Percentiles rank a stretch among this genome's conserved stretches.
phyloP scores from a whole-genome alignment of 1,284 basidiomycete species.

The Leccinum griseonigrum region DNA sequence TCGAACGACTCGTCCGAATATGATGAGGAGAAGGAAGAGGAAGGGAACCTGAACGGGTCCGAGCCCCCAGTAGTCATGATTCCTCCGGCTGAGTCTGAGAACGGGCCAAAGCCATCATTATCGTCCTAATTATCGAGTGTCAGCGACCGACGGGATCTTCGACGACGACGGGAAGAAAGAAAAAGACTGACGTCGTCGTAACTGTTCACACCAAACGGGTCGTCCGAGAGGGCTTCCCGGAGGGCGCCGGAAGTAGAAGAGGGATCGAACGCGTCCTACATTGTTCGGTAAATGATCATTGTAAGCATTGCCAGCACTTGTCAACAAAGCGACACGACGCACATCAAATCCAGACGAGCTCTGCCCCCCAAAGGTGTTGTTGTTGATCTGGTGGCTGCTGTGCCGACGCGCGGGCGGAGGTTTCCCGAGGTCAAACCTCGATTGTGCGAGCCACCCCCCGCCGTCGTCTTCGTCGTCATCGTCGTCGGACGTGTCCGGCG shows the following conservation, averaged over 20 bases:
- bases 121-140: neutral
- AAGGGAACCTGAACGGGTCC: constrained; percentile 59
- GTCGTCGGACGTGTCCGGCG: constrained; percentile 59
- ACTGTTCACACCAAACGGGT: constrained; percentile 49
- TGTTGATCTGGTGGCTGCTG: constrained; percentile 28
- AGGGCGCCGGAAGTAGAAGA: constrained; percentile 26
- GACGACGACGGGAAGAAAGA: constrained; percentile 16
- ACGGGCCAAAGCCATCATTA: constrained; percentile 71
- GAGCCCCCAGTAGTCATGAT: constrained; percentile 11
- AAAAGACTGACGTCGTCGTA: constrained; percentile 45
- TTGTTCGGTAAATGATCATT: neutral
- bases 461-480: constrained; percentile 63
- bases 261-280: constrained; percentile 58
- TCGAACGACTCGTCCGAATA: constrained; percentile 65
- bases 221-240: constrained; percentile 38
- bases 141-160: constrained; percentile 3
- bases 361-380: constrained; percentile 33
- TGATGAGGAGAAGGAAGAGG: constrained; percentile 53
- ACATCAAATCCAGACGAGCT: constrained; percentile 64
- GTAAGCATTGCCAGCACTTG: neutral
- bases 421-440: constrained; percentile 61
- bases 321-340: constrained; percentile 17
- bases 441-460: constrained; percentile 75
- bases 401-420: constrained; percentile 54
- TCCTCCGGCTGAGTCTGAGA: constrained; percentile 59